A percentile compares a stretch with the other conserved stretches of the same genome.
phyloP scores from a whole-genome alignment of 768 basidiomycete species.

The Lactarius quietus region DNA sequence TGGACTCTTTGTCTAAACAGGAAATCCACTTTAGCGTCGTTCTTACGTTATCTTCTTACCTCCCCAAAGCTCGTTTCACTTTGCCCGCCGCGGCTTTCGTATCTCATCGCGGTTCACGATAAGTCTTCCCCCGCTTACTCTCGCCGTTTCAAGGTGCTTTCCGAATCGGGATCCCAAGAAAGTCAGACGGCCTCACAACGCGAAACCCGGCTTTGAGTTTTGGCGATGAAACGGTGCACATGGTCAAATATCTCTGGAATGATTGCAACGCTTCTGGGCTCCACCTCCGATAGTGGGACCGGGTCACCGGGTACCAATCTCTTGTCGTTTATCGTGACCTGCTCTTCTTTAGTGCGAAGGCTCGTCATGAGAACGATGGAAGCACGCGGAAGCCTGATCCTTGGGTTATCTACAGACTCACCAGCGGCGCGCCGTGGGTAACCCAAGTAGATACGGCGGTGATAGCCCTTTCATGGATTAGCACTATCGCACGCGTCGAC shows the following conservation, averaged over 20 bases:
- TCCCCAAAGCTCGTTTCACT: background rate
- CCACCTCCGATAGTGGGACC: background rate
- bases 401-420: background rate
- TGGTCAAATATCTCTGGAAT: background rate
- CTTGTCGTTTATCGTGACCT: background rate
- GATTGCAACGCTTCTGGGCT: background rate
- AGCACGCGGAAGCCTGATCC: background rate
- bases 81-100: too few relatives aligned
- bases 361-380: background rate
- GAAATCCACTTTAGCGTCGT: background rate
- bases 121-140: background rate
- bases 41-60: background rate
- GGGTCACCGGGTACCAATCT: background rate
- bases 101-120: background rate
- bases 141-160: slow-evolving; percentile 5
- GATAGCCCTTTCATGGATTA: background rate
- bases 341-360: background rate
- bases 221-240: background rate
- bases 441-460: background rate
- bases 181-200: background rate
- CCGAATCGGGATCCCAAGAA: background rate
- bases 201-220: background rate
- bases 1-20: background rate
- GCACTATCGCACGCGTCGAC: background rate
- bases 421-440: background rate